Evolutionary conservation across 1,139 yeast genomes (phyloP), one percentile per base, ranked within the genome.

Genomic region (Candida tetrigidarum): DNA sequence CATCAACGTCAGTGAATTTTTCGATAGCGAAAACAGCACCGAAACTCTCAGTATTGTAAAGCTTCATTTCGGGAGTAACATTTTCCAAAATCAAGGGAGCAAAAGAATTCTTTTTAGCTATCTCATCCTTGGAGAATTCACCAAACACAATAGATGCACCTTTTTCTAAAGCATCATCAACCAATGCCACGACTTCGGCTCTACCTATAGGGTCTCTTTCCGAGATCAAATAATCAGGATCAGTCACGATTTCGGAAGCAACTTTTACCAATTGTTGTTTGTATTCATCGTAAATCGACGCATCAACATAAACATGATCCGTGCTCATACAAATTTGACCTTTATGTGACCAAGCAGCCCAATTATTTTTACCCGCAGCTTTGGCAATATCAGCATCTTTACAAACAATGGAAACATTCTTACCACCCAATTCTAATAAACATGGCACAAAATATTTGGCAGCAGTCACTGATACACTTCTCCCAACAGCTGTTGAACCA

Each of bases 251-350:
- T 39, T 59, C 49, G 5, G 44, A 39, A 2, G 62, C 64, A 4
- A 53, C 55, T 1, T 75, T 43, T 5, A 44, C n/a, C 25, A 71
- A 41, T 16, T 45, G 42, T 2, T 45, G 45, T 15, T 60, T 46
- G 37, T 27, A 62, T 25, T 59, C 52, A 5, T 68, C 67, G 46
- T 69, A 71, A 2, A 67, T 55, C 0, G 51, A 32, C 35, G 63
- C 69, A 38, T 71, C 69, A 29, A 74, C 59, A 47, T 49, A 69
- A 1, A 71, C 61, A 16, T 58, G 59, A 48, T 74, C 80, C 2
- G 74, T 66, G 39, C 70, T 62, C 80, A 74, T 75, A 53, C 80
- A 75, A 26, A 75, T 65, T 47, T 75, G 80, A 9, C 79, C 80
- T 49, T 64, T 69, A 51, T 74, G 74, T 35, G 63, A 55, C 75